Evolutionary conservation across 441 rosid species (phyloP).

Genomic region (Codiaeum variegatum): DNA sequence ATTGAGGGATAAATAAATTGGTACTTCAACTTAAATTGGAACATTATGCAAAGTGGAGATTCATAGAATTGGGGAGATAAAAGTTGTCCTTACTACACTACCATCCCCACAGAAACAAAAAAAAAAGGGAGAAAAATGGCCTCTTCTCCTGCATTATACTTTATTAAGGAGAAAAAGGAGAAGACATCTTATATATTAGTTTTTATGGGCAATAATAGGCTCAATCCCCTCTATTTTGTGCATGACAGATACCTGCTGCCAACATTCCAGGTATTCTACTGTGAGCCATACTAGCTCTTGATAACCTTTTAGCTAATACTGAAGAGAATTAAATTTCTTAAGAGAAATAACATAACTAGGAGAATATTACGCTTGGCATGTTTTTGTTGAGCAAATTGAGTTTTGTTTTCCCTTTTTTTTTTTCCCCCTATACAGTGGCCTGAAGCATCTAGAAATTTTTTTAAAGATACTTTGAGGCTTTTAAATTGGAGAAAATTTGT

Average conservation of each 20-base stretch:
- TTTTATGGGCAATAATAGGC: not conserved
- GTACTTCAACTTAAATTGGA: not conserved
- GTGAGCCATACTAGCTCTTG: not conserved
- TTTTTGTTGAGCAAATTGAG: not conserved
- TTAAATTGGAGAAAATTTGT: not conserved
- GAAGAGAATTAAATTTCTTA: not conserved
- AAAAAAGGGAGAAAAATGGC: no score
- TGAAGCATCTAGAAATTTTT: not conserved
- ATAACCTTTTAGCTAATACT: not conserved
- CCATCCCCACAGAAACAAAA: not conserved
- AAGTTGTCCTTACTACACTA: not conserved
- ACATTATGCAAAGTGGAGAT: constrained; percentile 3
- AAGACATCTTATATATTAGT: not conserved
- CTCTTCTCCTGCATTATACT: not conserved
- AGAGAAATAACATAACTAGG: not conserved
- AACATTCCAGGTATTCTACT: not conserved
- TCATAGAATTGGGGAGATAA: not conserved
- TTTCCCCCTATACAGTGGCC: not conserved
- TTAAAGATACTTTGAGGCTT: not conserved
- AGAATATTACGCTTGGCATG: not conserved
- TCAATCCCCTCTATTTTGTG: not conserved
- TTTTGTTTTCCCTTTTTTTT: no score
- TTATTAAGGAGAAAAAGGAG: constrained; percentile 5
- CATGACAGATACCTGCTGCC: not conserved
- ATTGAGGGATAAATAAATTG: not conserved